Percentiles rank a stretch among this genome's conserved stretches.
phyloP scores from a whole-genome alignment of 73 alveolate species.

The Chromera velia region DNA sequence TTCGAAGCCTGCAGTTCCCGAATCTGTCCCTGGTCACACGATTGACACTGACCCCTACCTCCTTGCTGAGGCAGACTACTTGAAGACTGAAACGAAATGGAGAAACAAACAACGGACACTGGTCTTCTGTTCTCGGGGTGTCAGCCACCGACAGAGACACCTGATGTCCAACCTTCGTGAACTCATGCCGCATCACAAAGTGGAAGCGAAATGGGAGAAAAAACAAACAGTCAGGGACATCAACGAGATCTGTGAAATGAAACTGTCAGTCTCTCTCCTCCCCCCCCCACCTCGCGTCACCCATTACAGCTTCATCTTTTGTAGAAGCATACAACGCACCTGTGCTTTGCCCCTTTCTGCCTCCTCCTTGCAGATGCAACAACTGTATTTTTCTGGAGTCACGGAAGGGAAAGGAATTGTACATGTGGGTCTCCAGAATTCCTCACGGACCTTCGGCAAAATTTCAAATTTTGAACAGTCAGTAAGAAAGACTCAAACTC shows the following conservation, averaged over 20 bases:
- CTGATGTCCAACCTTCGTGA: slow-evolving; percentile 65
- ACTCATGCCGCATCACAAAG: slow-evolving; percentile 81
- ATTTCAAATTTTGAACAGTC: slow-evolving; percentile 59
- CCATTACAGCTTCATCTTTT: neutral
- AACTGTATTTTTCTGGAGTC: slow-evolving; percentile 78
- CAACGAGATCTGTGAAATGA: slow-evolving; percentile 26
- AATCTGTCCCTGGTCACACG: neutral
- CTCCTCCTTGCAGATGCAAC: slow-evolving; percentile 59
- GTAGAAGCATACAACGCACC: neutral
- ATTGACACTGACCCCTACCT: neutral
- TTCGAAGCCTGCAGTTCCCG: too few species aligned
- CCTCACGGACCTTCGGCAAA: slow-evolving; percentile 86
- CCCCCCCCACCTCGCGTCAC: neutral
- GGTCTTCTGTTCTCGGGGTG: slow-evolving; percentile 79
- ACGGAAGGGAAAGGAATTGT: slow-evolving; percentile 49
- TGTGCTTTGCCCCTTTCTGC: neutral
- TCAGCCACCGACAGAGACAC: slow-evolving; percentile 69
- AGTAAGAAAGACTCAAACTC: too few species aligned
- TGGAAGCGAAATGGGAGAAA: slow-evolving; percentile 75
- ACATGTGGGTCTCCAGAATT: slow-evolving; percentile 77
- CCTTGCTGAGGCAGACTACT: neutral
- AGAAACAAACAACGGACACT: slow-evolving; percentile 79
- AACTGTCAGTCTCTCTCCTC: neutral
- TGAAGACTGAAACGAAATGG: slow-evolving; percentile 59
- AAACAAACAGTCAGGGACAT: slow-evolving; percentile 68